These are phyloP conservation scores for Silene coronaria DNA, from an alignment of 179 eudicot genomes.

Conservation along the genomic window DNA sequence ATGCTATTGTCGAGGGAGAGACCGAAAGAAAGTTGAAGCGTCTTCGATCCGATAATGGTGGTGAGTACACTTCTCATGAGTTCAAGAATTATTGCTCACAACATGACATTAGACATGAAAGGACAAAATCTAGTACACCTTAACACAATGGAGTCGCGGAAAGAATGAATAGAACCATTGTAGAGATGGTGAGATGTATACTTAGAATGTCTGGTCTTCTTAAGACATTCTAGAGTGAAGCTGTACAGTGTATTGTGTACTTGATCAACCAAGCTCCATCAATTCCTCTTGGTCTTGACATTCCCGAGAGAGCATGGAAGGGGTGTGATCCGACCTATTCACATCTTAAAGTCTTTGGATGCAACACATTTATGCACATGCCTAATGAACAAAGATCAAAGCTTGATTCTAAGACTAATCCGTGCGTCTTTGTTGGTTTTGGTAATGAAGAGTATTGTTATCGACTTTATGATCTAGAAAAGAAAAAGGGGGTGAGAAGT, in stretches of 20 bases:
- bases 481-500: background rate
- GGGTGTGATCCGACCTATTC: conserved; percentile 1
- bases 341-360: conserved; percentile 16
- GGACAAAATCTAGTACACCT: background rate
- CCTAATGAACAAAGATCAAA: conserved; percentile 1
- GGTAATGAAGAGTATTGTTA: too few relatives aligned
- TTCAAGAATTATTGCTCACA: background rate
- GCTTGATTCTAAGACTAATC: conserved; percentile 13
- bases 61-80: conserved; percentile 10
- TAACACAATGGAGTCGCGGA: conserved; percentile 5
- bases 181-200: background rate
- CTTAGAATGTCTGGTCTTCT: conserved; percentile 3
- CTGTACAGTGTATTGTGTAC: too few relatives aligned
- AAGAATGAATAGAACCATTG: background rate
- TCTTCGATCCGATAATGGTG: conserved; percentile 5
- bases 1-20: background rate
- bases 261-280: too few relatives aligned
- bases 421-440: conserved; percentile 13
- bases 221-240: too few relatives aligned
- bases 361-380: background rate
- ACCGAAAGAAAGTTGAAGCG: background rate
- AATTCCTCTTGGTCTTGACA: conserved; percentile 4
- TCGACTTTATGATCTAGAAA: background rate
- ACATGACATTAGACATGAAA: conserved; percentile 6
- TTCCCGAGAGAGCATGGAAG: background rate